phyloP scores from a whole-genome alignment of 768 basidiomycete genomes.

The Lentinus tigrinus region DNA sequence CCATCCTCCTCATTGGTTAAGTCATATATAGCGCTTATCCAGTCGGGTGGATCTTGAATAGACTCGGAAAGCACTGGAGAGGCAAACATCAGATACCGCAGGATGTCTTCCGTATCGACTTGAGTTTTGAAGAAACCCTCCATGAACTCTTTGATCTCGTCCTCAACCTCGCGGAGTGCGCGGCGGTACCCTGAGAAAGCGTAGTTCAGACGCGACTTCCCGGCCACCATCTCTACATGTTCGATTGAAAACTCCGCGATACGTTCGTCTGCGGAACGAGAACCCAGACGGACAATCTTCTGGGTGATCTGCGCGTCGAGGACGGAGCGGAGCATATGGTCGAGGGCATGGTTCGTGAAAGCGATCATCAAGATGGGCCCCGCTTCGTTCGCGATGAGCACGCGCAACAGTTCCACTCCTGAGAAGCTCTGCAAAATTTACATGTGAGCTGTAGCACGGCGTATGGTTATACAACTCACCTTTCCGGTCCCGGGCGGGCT shows the following conservation, averaged over 20 bases:
- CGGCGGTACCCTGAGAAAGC: constrained; percentile 35
- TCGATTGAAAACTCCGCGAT: constrained; percentile 61
- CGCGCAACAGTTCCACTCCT: constrained; percentile 65
- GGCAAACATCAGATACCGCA: constrained; percentile 39
- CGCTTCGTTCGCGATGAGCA: constrained; percentile 52
- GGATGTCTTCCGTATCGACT: constrained; percentile 38
- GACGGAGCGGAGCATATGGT: constrained; percentile 65
- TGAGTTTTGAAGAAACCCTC: constrained; percentile 33
- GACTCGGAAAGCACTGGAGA: constrained; percentile 48
- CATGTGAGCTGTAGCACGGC: not conserved
- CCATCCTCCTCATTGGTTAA: constrained; percentile 1
- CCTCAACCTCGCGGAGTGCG: constrained; percentile 36
- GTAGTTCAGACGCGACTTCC: constrained; percentile 33
- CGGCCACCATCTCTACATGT: constrained; percentile 47
- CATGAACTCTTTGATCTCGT: constrained; percentile 48
- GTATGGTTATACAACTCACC: constrained; percentile 33
- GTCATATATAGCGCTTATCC: constrained; percentile 35
- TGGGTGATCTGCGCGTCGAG: constrained; percentile 63
- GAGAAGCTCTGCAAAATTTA: constrained; percentile 50
- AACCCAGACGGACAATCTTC: constrained; percentile 66
- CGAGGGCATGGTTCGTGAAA: constrained; percentile 79
- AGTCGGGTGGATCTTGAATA: constrained; percentile 44
- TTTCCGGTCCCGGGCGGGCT: constrained; percentile 82
- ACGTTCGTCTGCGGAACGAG: constrained; percentile 58
- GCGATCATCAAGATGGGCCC: constrained; percentile 44